Base-by-base conservation (phyloP, 73 alveolate species). In the Paramecium tetraurelia region DNA sequence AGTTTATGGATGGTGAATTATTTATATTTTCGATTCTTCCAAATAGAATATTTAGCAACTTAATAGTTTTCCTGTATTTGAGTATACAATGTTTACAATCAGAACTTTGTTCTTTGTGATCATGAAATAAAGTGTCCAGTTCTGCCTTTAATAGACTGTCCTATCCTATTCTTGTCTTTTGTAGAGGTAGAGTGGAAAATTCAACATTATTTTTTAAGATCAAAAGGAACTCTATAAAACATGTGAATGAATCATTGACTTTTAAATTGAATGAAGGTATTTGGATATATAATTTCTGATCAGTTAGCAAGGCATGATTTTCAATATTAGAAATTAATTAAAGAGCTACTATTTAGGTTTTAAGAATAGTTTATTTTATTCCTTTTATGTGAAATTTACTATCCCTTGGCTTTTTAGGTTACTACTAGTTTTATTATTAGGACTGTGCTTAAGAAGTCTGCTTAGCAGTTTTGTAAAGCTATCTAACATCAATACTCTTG, bases 41-140 rank as follows among this genome's bases (percentile, higher is more conserved):
- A 2, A 80, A 31, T 9, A 80, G 41, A 10, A 80, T 46, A 24
- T 80, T 80, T 11, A 41, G n/a, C 14, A 80, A 20, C 4, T 16
- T 33, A 41, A 46, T 80, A 20, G 90, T 31, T 43, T 80, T 80
- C 18, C 57, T 80, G 31, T 24, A 80, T 80, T 80, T 80, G 20
- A 80, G 48, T 18, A 44, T 44, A 41, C 90, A 80, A 80, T 80
- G 90, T 22, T 80, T 80, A 35, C 90, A 80, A 41, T 80, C 90
- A 44, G 24, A 8, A 80, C 84, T 63, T 33, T 63, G 12, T 63
- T 80, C 33, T 43, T 80, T 48, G 24, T 80, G 90, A 80, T 80
- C 90, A 22, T 80, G 48, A 44, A 31, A 80, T 44, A 80, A 46
- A 18, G 90, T 80, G 7, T 43, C 70, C 4, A 80, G 72, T 22